phyloP scores from a whole-genome alignment of 805 yeast genomes.

The Yarrowia sp. region DNA sequence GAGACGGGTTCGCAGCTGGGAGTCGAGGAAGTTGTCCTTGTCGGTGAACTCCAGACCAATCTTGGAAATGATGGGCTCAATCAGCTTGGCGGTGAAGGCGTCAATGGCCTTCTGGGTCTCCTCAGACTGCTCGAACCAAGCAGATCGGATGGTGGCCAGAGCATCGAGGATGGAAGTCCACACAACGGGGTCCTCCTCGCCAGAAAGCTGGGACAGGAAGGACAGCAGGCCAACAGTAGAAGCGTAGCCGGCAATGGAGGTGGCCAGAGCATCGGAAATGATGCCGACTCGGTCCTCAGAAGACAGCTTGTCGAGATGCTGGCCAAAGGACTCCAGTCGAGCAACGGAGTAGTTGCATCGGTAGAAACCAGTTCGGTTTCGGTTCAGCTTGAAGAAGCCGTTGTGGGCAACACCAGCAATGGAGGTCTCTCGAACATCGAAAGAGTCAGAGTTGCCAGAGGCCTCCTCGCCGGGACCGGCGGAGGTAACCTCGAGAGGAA shows the following conservation, averaged over 20 bases:
- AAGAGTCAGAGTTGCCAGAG: slow-evolving; percentile 30
- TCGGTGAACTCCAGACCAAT: slow-evolving; percentile 62
- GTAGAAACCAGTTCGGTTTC: slow-evolving; percentile 70
- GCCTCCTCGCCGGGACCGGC: slow-evolving; percentile 30
- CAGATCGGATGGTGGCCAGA: slow-evolving; percentile 36
- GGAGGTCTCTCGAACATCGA: slow-evolving; percentile 26
- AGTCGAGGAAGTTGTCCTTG: slow-evolving; percentile 57
- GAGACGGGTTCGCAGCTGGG: slow-evolving; percentile 59
- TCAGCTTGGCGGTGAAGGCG: slow-evolving; percentile 51
- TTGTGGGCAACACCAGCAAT: slow-evolving; percentile 28
- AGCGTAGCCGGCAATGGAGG: slow-evolving; percentile 67
- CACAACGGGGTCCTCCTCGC: slow-evolving; percentile 50
- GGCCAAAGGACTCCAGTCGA: slow-evolving; percentile 66
- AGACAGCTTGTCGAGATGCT: slow-evolving; percentile 54
- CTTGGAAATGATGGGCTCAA: slow-evolving; percentile 46
- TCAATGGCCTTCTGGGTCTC: slow-evolving; percentile 48
- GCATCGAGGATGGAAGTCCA: slow-evolving; percentile 54
- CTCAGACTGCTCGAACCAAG: slow-evolving; percentile 41
- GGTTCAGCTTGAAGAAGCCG: slow-evolving; percentile 54
- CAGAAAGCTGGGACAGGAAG: slow-evolving; percentile 49
- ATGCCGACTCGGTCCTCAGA: slow-evolving; percentile 77
- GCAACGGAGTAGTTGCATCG: slow-evolving; percentile 67
- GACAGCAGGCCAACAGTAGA: slow-evolving; percentile 54
- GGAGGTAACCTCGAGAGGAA: slow-evolving; percentile 37
- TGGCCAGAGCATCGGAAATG: slow-evolving; percentile 73